A percentile compares a stretch with the other conserved stretches of the same genome.
Evolutionary conservation across 2,329 filamentous ascomycete genomes (phyloP).

Genomic region (Colletotrichum higginsianum): DNA sequence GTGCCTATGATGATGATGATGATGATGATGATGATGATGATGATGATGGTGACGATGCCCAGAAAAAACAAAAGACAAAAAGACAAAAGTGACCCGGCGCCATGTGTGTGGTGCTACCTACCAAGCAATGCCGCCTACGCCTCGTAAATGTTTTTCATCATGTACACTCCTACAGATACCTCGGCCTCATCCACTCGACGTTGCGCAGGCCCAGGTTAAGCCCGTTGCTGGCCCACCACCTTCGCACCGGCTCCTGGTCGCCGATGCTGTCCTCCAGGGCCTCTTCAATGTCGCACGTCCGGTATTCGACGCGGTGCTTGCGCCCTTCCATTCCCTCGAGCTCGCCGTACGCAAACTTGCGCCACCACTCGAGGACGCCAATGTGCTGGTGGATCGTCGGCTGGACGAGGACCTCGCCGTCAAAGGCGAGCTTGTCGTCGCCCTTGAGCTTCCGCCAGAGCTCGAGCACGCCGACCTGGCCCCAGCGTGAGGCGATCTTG

Average conservation of each 20-base stretch:
- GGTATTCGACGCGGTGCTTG: conserved; percentile 85
- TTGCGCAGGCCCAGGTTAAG: conserved; percentile 86
- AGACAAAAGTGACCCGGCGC: conserved; percentile 12
- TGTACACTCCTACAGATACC: conserved; percentile 68
- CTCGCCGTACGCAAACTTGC: conserved; percentile 73
- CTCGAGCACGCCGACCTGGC: conserved; percentile 86
- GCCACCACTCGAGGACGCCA: conserved; percentile 94
- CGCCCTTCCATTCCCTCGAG: conserved; percentile 68
- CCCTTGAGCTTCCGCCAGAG: conserved; percentile 83
- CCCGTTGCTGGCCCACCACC: conserved; percentile 91
- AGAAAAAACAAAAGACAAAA: background rate
- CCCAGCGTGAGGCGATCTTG: conserved; percentile 87
- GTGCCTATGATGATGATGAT: background rate
- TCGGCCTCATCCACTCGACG: conserved; percentile 90
- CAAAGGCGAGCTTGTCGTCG: conserved; percentile 78
- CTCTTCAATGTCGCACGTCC: conserved; percentile 96
- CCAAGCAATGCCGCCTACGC: conserved; percentile 18
- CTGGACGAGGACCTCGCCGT: conserved; percentile 86
- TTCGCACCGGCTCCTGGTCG: conserved; percentile 79
- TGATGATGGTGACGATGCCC: too few species aligned
- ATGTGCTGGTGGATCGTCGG: conserved; percentile 91
- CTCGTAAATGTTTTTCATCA: conserved; percentile 3
- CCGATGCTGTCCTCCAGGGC: conserved; percentile 89
- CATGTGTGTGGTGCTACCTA: conserved; percentile 2
- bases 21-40: background rate